Percentiles rank a stretch among this genome's conserved stretches.
Conservation (phyloP, 2,329 filamentous ascomycete species). For the Pseudogymnoascus sp. region DNA sequence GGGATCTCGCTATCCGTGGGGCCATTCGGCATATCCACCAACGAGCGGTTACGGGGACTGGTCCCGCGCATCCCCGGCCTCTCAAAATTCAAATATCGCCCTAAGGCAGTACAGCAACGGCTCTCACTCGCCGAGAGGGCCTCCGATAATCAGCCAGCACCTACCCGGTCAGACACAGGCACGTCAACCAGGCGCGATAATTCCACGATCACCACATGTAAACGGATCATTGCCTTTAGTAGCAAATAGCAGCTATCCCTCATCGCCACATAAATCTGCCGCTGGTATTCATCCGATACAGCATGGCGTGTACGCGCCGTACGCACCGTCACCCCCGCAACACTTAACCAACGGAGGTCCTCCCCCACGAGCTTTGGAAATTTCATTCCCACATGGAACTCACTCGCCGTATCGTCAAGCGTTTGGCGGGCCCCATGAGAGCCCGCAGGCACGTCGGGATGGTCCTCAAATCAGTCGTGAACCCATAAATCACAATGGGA, state of each 20-base stretch:
- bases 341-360: conserved; percentile 30
- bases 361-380: conserved; percentile 38
- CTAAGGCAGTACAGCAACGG: conserved; percentile 45
- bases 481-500: conserved; percentile 20
- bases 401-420: conserved; percentile 37
- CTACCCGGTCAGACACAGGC: conserved; percentile 19
- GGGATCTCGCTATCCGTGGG: conserved; percentile 25
- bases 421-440: conserved; percentile 24
- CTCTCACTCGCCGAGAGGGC: conserved; percentile 23
- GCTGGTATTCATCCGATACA: conserved; percentile 19
- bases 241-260: conserved; percentile 34
- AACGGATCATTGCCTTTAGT: conserved; percentile 38
- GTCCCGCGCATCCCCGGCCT: conserved; percentile 44
- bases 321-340: conserved; percentile 27
- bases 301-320: conserved; percentile 24
- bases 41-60: conserved; percentile 40
- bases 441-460: conserved; percentile 24
- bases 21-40: conserved; percentile 34
- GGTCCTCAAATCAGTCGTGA: conserved; percentile 26
- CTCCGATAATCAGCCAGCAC: conserved; percentile 20
- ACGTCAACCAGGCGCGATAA: conserved; percentile 18
- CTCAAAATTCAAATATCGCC: conserved; percentile 31
- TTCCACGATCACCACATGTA: conserved; percentile 37
- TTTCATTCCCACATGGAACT: conserved; percentile 39
- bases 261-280: conserved; percentile 21